Evolutionary conservation across 306 rosid genomes (phyloP).

Genomic region (Inga oerstediana): DNA sequence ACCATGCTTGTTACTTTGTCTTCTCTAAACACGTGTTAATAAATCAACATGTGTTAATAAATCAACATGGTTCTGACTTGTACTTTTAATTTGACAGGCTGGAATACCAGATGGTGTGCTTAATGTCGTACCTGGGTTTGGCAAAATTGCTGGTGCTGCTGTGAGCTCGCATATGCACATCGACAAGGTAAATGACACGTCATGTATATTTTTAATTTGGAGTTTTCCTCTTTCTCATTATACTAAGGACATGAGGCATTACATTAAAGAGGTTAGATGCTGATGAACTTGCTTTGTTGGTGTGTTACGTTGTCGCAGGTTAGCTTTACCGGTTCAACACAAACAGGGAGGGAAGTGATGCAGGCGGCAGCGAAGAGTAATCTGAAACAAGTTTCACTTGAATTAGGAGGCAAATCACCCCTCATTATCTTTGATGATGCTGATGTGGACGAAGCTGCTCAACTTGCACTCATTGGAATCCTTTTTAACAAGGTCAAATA

Average conservation of each 20-base stretch:
- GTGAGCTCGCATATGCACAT: slow-evolving; percentile 75
- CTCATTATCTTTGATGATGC: slow-evolving; percentile 80
- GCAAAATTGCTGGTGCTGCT: slow-evolving; percentile 79
- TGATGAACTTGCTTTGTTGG: background rate
- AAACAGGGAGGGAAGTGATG: slow-evolving; percentile 77
- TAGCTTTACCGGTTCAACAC: slow-evolving; percentile 86
- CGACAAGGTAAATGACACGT: slow-evolving; percentile 56
- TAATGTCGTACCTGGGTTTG: slow-evolving; percentile 82
- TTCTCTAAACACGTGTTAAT: background rate
- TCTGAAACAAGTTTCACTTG: slow-evolving; percentile 75
- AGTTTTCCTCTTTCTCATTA: background rate
- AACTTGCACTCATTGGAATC: slow-evolving; percentile 69
- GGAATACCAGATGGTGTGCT: slow-evolving; percentile 91
- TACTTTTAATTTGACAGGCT: slow-evolving; percentile 48
- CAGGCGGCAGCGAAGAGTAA: slow-evolving; percentile 83
- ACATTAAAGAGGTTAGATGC: background rate
- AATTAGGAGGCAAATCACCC: slow-evolving; percentile 96
- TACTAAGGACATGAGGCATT: too few relatives aligned
- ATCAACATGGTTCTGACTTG: background rate
- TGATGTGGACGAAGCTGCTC: slow-evolving; percentile 64
- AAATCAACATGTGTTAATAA: too few relatives aligned
- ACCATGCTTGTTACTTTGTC: background rate
- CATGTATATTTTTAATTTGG: background rate
- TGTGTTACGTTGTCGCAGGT: slow-evolving; percentile 40
- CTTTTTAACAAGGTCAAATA: slow-evolving; percentile 63